Base-by-base conservation (phyloP, 164 flowering plant genomes). In the Berberis thunbergii region DNA sequence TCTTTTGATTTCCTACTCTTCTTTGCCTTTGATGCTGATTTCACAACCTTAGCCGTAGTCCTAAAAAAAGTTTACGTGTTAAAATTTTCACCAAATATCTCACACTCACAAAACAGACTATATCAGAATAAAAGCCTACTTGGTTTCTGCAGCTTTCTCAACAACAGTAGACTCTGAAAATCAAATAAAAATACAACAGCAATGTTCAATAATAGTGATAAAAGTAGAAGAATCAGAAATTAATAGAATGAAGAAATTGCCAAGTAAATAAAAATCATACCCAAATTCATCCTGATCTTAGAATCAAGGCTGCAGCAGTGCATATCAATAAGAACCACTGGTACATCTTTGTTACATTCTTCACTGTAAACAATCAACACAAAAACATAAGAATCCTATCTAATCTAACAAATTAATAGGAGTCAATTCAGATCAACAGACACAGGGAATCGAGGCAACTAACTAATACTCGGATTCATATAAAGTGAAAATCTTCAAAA, bases 291-390 rank as follows among this genome's bases (percentile, higher is more conserved):
- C 77, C 81, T 88, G 71, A 94, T 86, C 65, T 82, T 88, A 43
- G 97, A 92, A 46, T 94, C 98, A 48, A 88, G 88, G 70, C 88
- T 83, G 62, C 97, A 94, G 60, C 70, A 77, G 67, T 94, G 98
- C 80, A 94, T 76, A 71, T 82, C 79, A 44, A 94, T 88, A 6
- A 94, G 82, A 8, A 83, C 98, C 45, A 87, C 91, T 0, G 98
- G 81, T 0, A 94, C 92, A 73, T 82, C 81, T 69, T 86, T 94
- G 39, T 80, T 81, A 69, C 98, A 94, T 59, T 81, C 89, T 4
- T 84, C 96, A 73, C 98, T 88, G 83, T 38, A 43, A 44, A 4
- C 9, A 10, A 4, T 1, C 43, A 67, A 60, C 42, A 40, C 49
- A 12, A 41, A 26, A 45, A 44, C 10, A 11, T 48, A 6, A 41